Percentiles rank a stretch among this genome's conserved stretches.
Conservation (phyloP, 176 grass and related monocot species). For the Zoysia japonica region DNA sequence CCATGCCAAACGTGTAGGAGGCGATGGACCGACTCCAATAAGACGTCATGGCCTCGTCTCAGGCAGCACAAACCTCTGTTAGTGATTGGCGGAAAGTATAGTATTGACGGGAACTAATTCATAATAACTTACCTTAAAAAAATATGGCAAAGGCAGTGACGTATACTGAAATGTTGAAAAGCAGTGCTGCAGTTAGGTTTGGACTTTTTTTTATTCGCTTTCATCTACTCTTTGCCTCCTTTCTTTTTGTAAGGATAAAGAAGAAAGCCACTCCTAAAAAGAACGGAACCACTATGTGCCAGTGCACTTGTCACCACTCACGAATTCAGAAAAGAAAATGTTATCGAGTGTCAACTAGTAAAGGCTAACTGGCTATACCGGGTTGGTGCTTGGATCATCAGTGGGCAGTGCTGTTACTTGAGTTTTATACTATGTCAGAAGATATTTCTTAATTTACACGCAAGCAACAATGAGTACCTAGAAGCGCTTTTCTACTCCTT, state of each 20-base stretch:
- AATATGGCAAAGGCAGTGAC: too few relatives aligned
- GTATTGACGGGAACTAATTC: too few relatives aligned
- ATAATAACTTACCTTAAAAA: too few relatives aligned
- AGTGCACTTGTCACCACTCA: not conserved
- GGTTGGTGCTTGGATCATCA: not conserved
- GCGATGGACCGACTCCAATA: too few relatives aligned
- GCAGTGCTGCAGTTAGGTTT: slow-evolving; percentile 4
- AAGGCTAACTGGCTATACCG: not conserved
- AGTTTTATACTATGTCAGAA: not conserved
- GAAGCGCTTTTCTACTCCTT: not conserved
- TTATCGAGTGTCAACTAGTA: not conserved
- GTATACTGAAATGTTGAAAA: slow-evolving; percentile 5
- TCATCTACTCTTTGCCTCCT: not conserved
- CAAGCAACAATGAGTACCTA: not conserved
- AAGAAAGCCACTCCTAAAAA: not conserved
- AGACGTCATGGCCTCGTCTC: too few relatives aligned
- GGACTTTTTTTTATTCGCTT: not conserved
- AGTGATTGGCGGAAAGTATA: too few relatives aligned
- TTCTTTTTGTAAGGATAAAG: not conserved
- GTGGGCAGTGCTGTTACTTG: not conserved
- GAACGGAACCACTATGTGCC: not conserved
- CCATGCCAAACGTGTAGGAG: too few relatives aligned
- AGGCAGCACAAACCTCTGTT: too few relatives aligned
- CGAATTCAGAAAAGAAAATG: not conserved
- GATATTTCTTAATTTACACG: not conserved